Conservation (phyloP, 108 stramenopile genomes). For the Epipyxis sp. region DNA sequence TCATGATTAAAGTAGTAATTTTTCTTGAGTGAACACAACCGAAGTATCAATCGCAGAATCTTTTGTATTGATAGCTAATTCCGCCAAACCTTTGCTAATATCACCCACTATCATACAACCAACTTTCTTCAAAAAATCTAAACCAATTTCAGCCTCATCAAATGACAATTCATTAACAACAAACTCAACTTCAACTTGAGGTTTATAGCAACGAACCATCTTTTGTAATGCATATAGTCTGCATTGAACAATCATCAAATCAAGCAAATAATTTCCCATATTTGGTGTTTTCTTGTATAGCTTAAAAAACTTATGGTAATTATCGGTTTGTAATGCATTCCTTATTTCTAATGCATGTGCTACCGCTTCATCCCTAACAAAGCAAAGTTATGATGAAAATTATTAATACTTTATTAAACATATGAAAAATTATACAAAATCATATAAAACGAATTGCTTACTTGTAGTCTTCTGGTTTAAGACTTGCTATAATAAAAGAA, state of each 20-base stretch:
- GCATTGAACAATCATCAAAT: slow-evolving; percentile 36
- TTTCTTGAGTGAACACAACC: too few relatives aligned
- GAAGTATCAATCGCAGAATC: too few relatives aligned
- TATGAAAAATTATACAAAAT: slow-evolving; percentile 9
- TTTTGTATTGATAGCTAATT: too few relatives aligned
- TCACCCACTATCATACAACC: background rate
- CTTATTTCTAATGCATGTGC: slow-evolving; percentile 41
- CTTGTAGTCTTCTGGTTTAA: background rate
- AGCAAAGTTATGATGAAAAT: background rate
- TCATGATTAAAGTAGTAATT: too few relatives aligned
- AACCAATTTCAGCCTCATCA: background rate
- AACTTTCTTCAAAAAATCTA: background rate
- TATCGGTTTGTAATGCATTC: slow-evolving; percentile 30
- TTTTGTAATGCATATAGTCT: slow-evolving; percentile 36
- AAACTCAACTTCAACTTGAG: slow-evolving; percentile 34
- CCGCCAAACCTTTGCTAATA: background rate
- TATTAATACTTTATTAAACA: background rate
- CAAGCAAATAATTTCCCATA: slow-evolving; percentile 45
- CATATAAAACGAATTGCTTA: background rate
- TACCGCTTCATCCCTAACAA: slow-evolving; percentile 24
- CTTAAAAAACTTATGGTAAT: slow-evolving; percentile 41
- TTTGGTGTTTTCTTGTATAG: slow-evolving; percentile 48
- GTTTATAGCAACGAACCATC: slow-evolving; percentile 45
- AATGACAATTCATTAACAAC: slow-evolving; percentile 10
- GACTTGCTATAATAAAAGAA: slow-evolving; percentile 37